Conservation (phyloP, 371 early-diverging fungal genomes). For the Rhizomucor miehei region DNA sequence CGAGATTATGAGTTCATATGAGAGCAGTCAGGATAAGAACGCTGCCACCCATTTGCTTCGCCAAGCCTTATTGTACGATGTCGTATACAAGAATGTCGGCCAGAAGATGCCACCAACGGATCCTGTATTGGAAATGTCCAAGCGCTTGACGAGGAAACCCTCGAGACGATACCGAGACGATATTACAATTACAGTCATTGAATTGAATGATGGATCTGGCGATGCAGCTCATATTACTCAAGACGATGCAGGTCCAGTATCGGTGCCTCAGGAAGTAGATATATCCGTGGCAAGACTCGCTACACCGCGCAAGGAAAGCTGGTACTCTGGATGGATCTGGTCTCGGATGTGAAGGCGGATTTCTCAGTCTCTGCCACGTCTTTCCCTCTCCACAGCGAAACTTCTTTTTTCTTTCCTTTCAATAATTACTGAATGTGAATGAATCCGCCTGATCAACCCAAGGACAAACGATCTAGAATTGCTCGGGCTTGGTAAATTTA, state of each 20-base stretch:
- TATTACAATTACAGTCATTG: constrained; percentile 88
- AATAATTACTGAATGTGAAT: too few relatives aligned
- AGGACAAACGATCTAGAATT: constrained; percentile 6
- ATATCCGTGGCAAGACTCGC: constrained; percentile 22
- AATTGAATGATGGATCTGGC: constrained; percentile 40
- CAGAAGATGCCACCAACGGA: constrained; percentile 25
- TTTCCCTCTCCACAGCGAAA: too few relatives aligned
- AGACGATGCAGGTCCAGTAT: constrained; percentile 25
- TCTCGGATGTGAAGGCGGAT: constrained; percentile 35
- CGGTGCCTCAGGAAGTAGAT: constrained; percentile 25
- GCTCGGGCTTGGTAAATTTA: constrained; percentile 22
- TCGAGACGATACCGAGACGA: constrained; percentile 89
- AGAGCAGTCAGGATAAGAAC: constrained; percentile 55
- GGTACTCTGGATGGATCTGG: constrained; percentile 44
- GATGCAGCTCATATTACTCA: constrained; percentile 4
- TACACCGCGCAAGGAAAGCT: constrained; percentile 14
- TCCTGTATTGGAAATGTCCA: constrained; percentile 35
- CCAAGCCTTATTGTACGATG: constrained; percentile 59
- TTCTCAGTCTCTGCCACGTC: too few relatives aligned
- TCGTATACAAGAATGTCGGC: constrained; percentile 38
- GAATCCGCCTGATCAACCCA: too few relatives aligned
- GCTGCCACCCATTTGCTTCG: constrained; percentile 87
- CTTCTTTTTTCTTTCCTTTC: too few relatives aligned
- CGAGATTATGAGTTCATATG: constrained; percentile 24
- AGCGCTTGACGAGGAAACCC: constrained; percentile 39